phyloP scores from a whole-genome alignment of 768 basidiomycete species.

The Hericium erinaceus region DNA sequence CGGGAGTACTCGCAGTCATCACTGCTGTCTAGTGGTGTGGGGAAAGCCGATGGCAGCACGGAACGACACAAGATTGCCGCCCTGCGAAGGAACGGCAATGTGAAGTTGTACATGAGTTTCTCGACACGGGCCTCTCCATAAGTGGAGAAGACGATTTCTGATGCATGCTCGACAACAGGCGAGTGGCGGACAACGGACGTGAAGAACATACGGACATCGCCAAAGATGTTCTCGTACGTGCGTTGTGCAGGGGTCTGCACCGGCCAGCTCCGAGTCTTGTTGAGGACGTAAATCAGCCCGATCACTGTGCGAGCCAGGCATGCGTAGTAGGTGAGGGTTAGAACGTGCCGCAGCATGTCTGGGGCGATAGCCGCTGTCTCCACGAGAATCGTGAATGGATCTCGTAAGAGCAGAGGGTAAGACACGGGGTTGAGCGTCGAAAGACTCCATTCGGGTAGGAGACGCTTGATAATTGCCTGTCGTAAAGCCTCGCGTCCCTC shows the following conservation, averaged over 20 bases:
- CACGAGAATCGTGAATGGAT: slow-evolving; percentile 83
- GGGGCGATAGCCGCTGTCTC: slow-evolving; percentile 88
- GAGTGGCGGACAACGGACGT: slow-evolving; percentile 88
- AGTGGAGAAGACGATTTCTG: slow-evolving; percentile 67
- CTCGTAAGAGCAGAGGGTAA: slow-evolving; percentile 78
- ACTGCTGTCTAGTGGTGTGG: slow-evolving; percentile 24
- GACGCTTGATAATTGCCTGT: slow-evolving; percentile 81
- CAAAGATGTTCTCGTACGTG: slow-evolving; percentile 65
- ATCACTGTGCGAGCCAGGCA: slow-evolving; percentile 81
- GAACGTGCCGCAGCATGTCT: slow-evolving; percentile 80
- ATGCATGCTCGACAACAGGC: slow-evolving; percentile 77
- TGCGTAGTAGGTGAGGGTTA: slow-evolving; percentile 86
- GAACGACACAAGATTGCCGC: slow-evolving; percentile 80
- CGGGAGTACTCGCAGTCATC: slow-evolving; percentile 70
- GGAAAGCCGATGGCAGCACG: slow-evolving; percentile 55
- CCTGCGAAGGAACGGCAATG: slow-evolving; percentile 84
- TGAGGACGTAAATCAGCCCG: slow-evolving; percentile 74
- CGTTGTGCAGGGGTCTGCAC: slow-evolving; percentile 37
- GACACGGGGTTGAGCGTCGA: slow-evolving; percentile 77
- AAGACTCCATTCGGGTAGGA: slow-evolving; percentile 87
- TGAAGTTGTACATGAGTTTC: slow-evolving; percentile 79
- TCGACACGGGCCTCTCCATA: slow-evolving; percentile 82
- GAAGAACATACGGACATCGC: slow-evolving; percentile 81
- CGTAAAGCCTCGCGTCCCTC: slow-evolving; percentile 70
- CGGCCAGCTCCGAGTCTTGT: slow-evolving; percentile 49